Base-by-base conservation (phyloP, 306 rosid species). In the Rosa rugosa region DNA sequence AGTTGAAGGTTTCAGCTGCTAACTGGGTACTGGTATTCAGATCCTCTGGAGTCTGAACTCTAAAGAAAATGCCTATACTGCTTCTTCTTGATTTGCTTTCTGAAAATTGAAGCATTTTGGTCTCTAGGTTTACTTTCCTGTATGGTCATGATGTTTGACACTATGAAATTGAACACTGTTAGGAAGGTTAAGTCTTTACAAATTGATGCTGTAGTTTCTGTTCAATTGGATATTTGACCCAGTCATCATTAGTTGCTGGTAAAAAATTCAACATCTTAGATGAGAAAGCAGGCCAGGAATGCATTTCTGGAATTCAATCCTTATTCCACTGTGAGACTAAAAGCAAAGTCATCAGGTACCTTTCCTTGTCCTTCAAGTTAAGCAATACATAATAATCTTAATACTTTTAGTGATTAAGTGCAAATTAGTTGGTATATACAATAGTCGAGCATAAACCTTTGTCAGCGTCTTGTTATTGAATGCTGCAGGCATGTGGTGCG, bases 1-100 rank as follows among this genome's bases (percentile, higher is more conserved):
- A 91, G 16, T 82, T 92, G 62, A 91, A 91, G 86, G 93, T 92
- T 11, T 85, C 97, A 3, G 89, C 91, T 73, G 83, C 91, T 7
- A 80, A 87, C 69, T 42, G 88, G 79, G 70, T 82, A 6, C 83
- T 88, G 2, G 18, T 80, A 85, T 75, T 45, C 90, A 31, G 36
- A 31, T 31, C 36, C 36, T 31, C 36, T 31, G 36, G 36, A 31
- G 3, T 31, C 36, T 31, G 36, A 31, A 31, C 36, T 31, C 36
- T 2, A 31, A 31, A 31, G 36, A 31, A 31, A 31, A 31, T 31
- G 36, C 36, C 36, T 31, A 31, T 31, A 57, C 34, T 22, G 64
- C 22, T n/a, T 11, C 65, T 22, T 57, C 17, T 23, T 11, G 2
- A 47, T 25, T 60, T 60, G 12, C 5, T 57, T 56, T 9, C 63